These are phyloP conservation scores for Leptographium lundbergii DNA, from an alignment of 2,329 filamentous ascomycete species.

Conservation along the genomic window DNA sequence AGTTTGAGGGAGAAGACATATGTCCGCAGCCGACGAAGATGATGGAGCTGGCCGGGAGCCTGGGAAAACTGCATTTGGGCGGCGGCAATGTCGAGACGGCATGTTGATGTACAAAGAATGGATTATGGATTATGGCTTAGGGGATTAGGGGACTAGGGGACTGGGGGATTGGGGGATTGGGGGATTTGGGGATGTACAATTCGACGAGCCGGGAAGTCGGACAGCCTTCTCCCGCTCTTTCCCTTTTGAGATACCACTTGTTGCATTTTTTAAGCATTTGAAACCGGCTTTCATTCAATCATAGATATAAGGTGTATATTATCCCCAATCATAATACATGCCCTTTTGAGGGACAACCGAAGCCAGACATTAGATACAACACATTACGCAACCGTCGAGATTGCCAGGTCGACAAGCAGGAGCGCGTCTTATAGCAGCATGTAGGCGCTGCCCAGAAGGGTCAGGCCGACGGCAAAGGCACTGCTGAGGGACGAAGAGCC, in stretches of 20 bases:
- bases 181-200: too few species aligned
- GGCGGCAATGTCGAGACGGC: constrained; percentile 3
- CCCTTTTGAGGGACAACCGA: too few species aligned
- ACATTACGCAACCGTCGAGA: not conserved
- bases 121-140: not conserved
- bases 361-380: too few species aligned
- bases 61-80: constrained; percentile 4
- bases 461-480: constrained; percentile 2
- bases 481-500: constrained; percentile 5
- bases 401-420: too few species aligned
- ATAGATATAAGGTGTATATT: too few species aligned
- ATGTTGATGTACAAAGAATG: not conserved
- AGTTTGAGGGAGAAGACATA: not conserved
- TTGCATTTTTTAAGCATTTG: not conserved
- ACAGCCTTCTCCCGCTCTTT: not conserved
- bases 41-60: not conserved
- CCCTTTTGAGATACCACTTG: not conserved
- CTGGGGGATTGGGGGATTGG: too few species aligned
- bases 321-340: too few species aligned
- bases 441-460: constrained; percentile 6
- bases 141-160: too few species aligned
- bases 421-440: constrained; percentile 6
- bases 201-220: too few species aligned
- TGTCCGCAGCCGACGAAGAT: not conserved
- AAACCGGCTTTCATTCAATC: not conserved